Conservation (phyloP, 2,329 filamentous ascomycete genomes). For the Curvularia hawaiiensis region DNA sequence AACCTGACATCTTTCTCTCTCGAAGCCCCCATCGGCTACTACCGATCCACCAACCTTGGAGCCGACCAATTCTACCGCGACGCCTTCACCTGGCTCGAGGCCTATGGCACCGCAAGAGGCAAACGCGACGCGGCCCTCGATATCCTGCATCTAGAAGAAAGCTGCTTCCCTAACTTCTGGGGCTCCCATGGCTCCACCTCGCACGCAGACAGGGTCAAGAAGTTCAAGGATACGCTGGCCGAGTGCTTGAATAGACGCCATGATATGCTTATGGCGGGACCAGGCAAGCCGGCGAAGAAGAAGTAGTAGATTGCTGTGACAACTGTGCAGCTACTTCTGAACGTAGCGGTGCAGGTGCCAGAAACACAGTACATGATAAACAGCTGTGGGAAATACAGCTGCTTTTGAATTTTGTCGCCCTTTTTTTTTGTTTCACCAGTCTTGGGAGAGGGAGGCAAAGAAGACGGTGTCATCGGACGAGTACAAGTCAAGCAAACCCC, state of each 20-base stretch:
- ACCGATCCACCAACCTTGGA: slow-evolving; percentile 6
- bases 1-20: slow-evolving; percentile 37
- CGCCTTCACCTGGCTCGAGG: slow-evolving; percentile 46
- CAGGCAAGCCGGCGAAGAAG: background rate
- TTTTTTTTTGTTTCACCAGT: too few relatives aligned
- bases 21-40: slow-evolving; percentile 18
- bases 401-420: too few relatives aligned
- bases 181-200: too few relatives aligned
- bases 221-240: slow-evolving; percentile 27
- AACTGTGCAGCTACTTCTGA: too few relatives aligned
- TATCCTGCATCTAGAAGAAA: slow-evolving; percentile 20
- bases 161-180: background rate
- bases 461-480: too few relatives aligned
- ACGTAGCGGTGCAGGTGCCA: too few relatives aligned
- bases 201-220: slow-evolving; percentile 8
- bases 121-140: slow-evolving; percentile 39
- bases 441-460: too few relatives aligned
- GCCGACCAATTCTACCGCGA: slow-evolving; percentile 45
- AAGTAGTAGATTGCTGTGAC: background rate
- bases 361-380: too few relatives aligned
- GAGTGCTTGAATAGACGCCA: slow-evolving; percentile 26
- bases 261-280: slow-evolving; percentile 20
- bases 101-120: slow-evolving; percentile 33
- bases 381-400: too few relatives aligned
- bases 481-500: too few relatives aligned